phyloP scores from a whole-genome alignment of 2,329 filamentous ascomycete species.

The Ustulina deusta region DNA sequence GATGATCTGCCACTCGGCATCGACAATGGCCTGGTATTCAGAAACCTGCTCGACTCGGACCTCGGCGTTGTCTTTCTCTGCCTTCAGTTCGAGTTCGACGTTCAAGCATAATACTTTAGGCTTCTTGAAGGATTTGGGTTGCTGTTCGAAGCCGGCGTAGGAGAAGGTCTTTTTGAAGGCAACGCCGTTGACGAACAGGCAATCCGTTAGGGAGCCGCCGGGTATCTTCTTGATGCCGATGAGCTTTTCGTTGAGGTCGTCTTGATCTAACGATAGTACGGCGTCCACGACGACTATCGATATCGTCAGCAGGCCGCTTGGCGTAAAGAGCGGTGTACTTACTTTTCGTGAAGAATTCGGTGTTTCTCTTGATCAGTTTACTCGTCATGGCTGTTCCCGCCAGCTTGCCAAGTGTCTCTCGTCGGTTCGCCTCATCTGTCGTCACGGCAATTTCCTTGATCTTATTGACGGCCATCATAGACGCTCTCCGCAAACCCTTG shows the following conservation, averaged over 20 bases:
- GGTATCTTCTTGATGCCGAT: slow-evolving; percentile 99
- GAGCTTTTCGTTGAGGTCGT: slow-evolving; percentile 96
- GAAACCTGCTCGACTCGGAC: slow-evolving; percentile 98
- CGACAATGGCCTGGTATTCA: slow-evolving; percentile 99
- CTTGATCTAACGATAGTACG: slow-evolving; percentile 93
- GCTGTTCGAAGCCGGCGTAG: slow-evolving; percentile 98
- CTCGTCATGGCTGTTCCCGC: slow-evolving; percentile 98
- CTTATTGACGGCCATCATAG: slow-evolving; percentile 94
- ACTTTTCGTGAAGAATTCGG: slow-evolving; percentile 98
- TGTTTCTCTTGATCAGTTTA: slow-evolving; percentile 98
- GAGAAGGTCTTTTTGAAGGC: slow-evolving; percentile 99
- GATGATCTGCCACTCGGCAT: slow-evolving; percentile 99
- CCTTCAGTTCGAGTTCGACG: slow-evolving; percentile 97
- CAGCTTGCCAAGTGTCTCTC: slow-evolving; percentile 89
- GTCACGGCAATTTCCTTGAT: slow-evolving; percentile 96
- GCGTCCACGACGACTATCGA: slow-evolving; percentile 93
- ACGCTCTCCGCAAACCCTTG: slow-evolving; percentile 91
- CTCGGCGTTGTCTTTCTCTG: slow-evolving; percentile 99
- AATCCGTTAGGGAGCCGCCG: slow-evolving; percentile 94
- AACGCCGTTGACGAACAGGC: slow-evolving; percentile 95
- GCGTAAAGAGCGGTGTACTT: slow-evolving; percentile 51
- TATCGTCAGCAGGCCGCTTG: slow-evolving; percentile 10
- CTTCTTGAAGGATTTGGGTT: slow-evolving; percentile 93
- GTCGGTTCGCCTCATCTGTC: slow-evolving; percentile 83
- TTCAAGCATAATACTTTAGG: slow-evolving; percentile 98